Base-by-base conservation (phyloP, 129 eudicot genomes). In the Flaveria trinervia region DNA sequence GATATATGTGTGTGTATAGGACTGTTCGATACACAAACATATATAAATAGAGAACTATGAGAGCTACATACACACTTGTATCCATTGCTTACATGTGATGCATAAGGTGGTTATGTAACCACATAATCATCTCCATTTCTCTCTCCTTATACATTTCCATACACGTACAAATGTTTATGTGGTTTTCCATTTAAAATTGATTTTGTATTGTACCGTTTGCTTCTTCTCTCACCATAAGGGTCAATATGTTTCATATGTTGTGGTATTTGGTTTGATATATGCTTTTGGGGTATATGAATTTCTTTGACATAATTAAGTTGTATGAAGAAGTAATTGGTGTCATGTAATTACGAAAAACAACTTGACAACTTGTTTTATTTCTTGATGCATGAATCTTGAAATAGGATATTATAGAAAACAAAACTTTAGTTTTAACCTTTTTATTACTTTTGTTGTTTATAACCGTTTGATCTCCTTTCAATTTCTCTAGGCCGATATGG, bases 401-500 rank as follows among this genome's bases (percentile, higher is more conserved):
- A 36, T 36, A 54, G 17, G 65, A 54, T 20, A 18, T 72, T 72
- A 54, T 8, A 33, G 36, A 72, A 51, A 52, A 30, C 50, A 54
- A 52, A 54, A n/a, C 71, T 16, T 72, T 12, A 17, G 46, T 52
- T 44, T 43, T 18, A 30, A 54, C 76, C 45, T 64, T 33, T 36
- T 66, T 3, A 66, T 66, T 49, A 17, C 41, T 62, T 60, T 62
- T 62, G 23, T 30, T 72, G 28, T 36, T n/a, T 75, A 26, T 28
- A 0, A n/a, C 48, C 36, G 39, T 76, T 76, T 76, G 2, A 18
- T 49, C 1, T 76, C 11, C 49, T 30, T 8, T 76, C 22, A 33
- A 33, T 10, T 7, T 71, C 10, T 69, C 23, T 72, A 90, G 96
- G 85, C 79, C 54, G 90, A 85, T 18, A 61, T 90, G 65, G 89